These are phyloP conservation scores for Diaporthe australafricana DNA, from an alignment of 2,329 filamentous ascomycete genomes.

Conservation along the genomic window DNA sequence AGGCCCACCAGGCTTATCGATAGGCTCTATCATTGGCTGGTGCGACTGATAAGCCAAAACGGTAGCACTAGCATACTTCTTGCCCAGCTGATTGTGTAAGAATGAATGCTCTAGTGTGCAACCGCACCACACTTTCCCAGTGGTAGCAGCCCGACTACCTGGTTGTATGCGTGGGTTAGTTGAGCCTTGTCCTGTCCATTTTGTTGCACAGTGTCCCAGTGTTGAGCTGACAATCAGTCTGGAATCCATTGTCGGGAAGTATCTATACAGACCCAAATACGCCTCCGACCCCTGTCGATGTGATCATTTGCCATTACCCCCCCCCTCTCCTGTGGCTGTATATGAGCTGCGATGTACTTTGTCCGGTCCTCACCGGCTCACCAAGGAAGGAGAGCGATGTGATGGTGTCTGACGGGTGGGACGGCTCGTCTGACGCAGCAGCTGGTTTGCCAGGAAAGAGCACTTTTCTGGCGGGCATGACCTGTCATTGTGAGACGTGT, in stretches of 20 bases:
- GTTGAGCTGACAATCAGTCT: not conserved
- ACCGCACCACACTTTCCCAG: not conserved
- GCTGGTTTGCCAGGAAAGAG: not conserved
- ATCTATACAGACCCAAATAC: not conserved
- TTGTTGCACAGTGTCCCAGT: not conserved
- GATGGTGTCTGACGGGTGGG: not conserved
- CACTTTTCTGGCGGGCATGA: not conserved
- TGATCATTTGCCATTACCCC: not conserved
- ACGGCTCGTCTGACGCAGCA: conserved; percentile 1
- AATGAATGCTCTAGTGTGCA: too few species aligned
- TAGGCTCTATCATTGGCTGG: not conserved
- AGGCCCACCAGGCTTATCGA: conserved; percentile 30
- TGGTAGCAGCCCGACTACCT: not conserved
- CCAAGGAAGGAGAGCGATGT: not conserved
- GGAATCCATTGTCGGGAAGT: not conserved
- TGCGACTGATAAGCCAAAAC: not conserved
- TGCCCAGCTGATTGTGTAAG: not conserved
- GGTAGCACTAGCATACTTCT: not conserved
- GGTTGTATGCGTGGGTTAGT: not conserved
- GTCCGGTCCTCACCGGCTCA: conserved; percentile 7
- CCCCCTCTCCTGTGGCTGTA: not conserved
- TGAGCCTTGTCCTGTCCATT: not conserved
- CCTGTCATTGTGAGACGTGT: conserved; percentile 7
- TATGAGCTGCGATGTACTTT: not conserved
- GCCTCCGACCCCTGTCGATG: not conserved